Evolutionary conservation across 768 basidiomycete species (phyloP), one percentile per base, ranked within the genome.

Genomic region (Tylopilus cervinicoccineus): DNA sequence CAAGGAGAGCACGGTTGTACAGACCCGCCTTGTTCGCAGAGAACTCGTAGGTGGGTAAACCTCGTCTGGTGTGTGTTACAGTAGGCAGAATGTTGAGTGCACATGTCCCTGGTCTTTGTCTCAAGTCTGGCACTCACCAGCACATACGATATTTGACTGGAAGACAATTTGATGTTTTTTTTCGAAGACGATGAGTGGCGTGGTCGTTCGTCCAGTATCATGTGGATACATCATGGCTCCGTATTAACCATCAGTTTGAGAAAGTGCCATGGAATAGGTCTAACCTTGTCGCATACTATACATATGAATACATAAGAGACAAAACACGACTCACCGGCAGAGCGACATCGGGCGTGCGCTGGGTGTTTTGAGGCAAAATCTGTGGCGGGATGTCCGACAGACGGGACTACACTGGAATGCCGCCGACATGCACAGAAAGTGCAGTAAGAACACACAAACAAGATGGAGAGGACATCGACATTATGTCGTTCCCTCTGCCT

Each of bases 121-220:
- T 32, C 17, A 32, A 40, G 26, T 50, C 45, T 62, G 51, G 36
- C 32, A 23, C 19, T 50, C 36, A 14, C 34, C 22, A 41, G 19
- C 31, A 62, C 56, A 46, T 53, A 56, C 53, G 31, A 22, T 51
- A 39, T 63, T 58, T 62, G 64, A 41, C 23, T 13, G 37, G 26
- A 23, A 23, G 37, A 27, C n/a, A n/a, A n/a, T n/a, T n/a, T n/a
- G n/a, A n/a, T n/a, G n/a, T n/a, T n/a, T n/a, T n/a, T n/a, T n/a
- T n/a, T n/a, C n/a, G n/a, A n/a, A n/a, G n/a, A n/a, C n/a, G n/a
- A n/a, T n/a, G n/a, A 13, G 57, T 47, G 60, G 60, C 48, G 53
- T 20, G 43, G 41, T 47, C 33, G 16, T 23, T 27, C 19, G 41
- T 56, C 51, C 47, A 47, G 48, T 50, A 45, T n/a, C 14, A 26